Evolutionary conservation across 352 stramenopile genomes (phyloP).

Genomic region (Blastocystis sp.): DNA sequence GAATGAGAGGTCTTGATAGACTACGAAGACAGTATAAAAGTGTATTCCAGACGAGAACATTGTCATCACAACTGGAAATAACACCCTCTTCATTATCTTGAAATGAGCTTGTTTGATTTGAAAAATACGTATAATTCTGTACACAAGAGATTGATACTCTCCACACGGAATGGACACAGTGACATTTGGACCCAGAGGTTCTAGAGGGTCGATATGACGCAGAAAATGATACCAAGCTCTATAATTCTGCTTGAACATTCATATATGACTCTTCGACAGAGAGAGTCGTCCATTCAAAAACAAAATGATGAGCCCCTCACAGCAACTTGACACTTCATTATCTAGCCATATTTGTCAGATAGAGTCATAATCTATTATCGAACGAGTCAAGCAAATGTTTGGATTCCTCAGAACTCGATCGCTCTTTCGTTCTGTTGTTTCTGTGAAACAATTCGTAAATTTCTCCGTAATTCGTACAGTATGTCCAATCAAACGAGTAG

Average conservation of each 20-base stretch:
- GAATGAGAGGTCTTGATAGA: slow-evolving; percentile 30
- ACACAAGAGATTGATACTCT: background rate
- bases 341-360: background rate
- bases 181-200: background rate
- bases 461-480: background rate
- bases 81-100: background rate
- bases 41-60: slow-evolving; percentile 22
- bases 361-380: background rate
- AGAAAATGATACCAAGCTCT: background rate
- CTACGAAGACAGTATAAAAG: background rate
- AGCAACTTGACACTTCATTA: background rate
- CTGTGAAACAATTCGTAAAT: background rate
- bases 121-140: background rate
- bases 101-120: background rate
- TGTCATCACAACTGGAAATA: background rate
- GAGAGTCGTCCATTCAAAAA: background rate
- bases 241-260: background rate
- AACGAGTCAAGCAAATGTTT: background rate
- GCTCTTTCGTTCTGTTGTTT: background rate
- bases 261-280: background rate
- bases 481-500: background rate
- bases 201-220: background rate
- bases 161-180: background rate
- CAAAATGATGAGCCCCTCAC: background rate
- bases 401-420: background rate